These are phyloP conservation scores for Thelephora ganbajun DNA, from an alignment of 768 basidiomycete genomes.

Conservation along the genomic window DNA sequence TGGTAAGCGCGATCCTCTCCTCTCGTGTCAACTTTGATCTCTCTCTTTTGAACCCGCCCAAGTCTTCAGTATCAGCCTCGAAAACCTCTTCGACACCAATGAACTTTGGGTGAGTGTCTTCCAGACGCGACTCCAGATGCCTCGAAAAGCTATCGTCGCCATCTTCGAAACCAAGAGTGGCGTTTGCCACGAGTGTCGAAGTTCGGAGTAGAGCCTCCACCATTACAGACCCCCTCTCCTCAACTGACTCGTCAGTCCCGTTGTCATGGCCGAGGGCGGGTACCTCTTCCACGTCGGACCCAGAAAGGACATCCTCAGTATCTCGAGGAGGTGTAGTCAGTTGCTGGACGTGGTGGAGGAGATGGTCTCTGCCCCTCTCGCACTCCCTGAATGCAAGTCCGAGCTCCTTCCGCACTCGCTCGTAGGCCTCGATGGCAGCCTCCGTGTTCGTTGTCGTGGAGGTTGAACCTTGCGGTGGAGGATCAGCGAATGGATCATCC, in stretches of 20 bases:
- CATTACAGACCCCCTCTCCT: conserved; percentile 31
- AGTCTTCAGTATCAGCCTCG: conserved; percentile 42
- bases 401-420: conserved; percentile 59
- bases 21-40: conserved; percentile 57
- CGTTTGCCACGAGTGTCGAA: conserved; percentile 4
- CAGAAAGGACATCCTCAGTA: conserved; percentile 27
- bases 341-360: conserved; percentile 45
- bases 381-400: conserved; percentile 71
- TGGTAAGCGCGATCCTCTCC: conserved; percentile 53
- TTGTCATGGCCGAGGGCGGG: conserved; percentile 35
- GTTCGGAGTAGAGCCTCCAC: conserved; percentile 12
- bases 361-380: conserved; percentile 58
- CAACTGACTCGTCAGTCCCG: conserved; percentile 33
- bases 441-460: not conserved
- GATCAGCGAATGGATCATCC: conserved; percentile 2
- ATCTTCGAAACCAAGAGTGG: conserved; percentile 9
- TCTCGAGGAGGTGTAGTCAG: conserved; percentile 16
- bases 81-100: conserved; percentile 75
- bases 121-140: conserved; percentile 38
- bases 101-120: conserved; percentile 41
- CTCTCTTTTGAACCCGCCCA: conserved; percentile 32
- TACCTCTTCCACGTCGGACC: conserved; percentile 34
- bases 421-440: conserved; percentile 44
- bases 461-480: not conserved
- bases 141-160: conserved; percentile 32